Evolutionary conservation across 768 basidiomycete genomes (phyloP).

Genomic region (Phylloporus scabripes): DNA sequence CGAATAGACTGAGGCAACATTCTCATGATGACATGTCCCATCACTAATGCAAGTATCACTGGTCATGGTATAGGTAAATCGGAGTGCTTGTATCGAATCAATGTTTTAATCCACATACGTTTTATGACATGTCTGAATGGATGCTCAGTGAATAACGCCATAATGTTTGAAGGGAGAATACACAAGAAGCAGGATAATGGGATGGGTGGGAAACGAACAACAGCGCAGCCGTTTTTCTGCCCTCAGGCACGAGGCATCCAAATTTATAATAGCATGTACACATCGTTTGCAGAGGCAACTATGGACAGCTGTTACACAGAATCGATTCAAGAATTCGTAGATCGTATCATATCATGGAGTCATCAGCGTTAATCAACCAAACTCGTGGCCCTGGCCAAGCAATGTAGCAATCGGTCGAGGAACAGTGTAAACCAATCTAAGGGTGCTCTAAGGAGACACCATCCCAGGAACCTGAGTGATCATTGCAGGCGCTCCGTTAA

Average conservation of each 20-base stretch:
- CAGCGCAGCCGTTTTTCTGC: constrained; percentile 18
- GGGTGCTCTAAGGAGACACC: constrained; percentile 16
- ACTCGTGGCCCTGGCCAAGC: neutral
- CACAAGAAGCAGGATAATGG: constrained; percentile 15
- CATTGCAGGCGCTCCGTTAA: constrained; percentile 54
- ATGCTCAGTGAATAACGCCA: constrained; percentile 30
- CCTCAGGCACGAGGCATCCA: constrained; percentile 25
- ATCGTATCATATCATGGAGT: constrained; percentile 8
- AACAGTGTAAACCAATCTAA: neutral
- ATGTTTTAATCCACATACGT: constrained; percentile 14
- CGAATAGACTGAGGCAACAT: constrained; percentile 36
- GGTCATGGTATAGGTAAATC: constrained; percentile 12
- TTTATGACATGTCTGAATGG: constrained; percentile 31
- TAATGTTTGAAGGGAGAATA: constrained; percentile 16
- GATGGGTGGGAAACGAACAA: constrained; percentile 25
- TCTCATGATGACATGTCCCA: constrained; percentile 49
- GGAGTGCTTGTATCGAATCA: neutral
- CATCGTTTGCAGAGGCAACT: constrained; percentile 14
- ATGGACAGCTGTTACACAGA: constrained; percentile 9
- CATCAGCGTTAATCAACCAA: constrained; percentile 6
- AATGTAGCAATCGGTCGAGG: neutral
- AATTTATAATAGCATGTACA: constrained; percentile 9
- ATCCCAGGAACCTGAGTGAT: constrained; percentile 52
- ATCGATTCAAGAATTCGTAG: constrained; percentile 2
- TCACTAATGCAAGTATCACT: constrained; percentile 45